phyloP scores from a whole-genome alignment of 768 basidiomycete species.

The Exidia glandulosa region DNA sequence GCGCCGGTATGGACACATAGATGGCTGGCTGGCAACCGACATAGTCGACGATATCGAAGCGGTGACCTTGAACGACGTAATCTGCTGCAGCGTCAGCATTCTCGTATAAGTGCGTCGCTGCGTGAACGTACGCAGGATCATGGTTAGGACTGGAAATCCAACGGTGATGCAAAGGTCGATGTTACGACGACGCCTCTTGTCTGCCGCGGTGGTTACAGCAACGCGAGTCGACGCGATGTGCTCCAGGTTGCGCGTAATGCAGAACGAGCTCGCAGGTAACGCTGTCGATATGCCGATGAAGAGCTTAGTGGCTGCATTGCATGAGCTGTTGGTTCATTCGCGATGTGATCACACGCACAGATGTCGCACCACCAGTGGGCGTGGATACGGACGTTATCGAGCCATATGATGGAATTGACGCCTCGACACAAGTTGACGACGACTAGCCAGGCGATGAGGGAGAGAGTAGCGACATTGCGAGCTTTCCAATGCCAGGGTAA shows the following conservation, averaged over 20 bases:
- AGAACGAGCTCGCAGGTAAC: slow-evolving; percentile 48
- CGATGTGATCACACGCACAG: slow-evolving; percentile 28
- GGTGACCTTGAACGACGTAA: slow-evolving; percentile 46
- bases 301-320: slow-evolving; percentile 40
- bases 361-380: slow-evolving; percentile 70
- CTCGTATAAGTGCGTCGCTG: no score
- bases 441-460: slow-evolving; percentile 43
- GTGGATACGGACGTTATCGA: slow-evolving; percentile 32
- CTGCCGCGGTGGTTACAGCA: slow-evolving; percentile 20
- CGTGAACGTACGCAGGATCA: slow-evolving; percentile 39
- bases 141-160: slow-evolving; percentile 43
- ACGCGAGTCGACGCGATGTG: slow-evolving; percentile 36
- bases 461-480: slow-evolving; percentile 34
- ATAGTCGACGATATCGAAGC: slow-evolving; percentile 49
- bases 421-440: slow-evolving; percentile 38
- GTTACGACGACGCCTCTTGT: slow-evolving; percentile 30
- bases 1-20: slow-evolving; percentile 36
- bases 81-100: slow-evolving; percentile 27
- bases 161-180: slow-evolving; percentile 37
- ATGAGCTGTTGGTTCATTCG: neutral
- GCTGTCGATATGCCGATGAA: slow-evolving; percentile 41
- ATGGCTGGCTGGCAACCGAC: slow-evolving; percentile 43
- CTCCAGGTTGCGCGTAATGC: slow-evolving; percentile 45
- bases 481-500: slow-evolving; percentile 30
- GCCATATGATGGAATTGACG: slow-evolving; percentile 54